Base-by-base conservation (phyloP, 345 rosid genomes). In the Noccaea caerulescens region DNA sequence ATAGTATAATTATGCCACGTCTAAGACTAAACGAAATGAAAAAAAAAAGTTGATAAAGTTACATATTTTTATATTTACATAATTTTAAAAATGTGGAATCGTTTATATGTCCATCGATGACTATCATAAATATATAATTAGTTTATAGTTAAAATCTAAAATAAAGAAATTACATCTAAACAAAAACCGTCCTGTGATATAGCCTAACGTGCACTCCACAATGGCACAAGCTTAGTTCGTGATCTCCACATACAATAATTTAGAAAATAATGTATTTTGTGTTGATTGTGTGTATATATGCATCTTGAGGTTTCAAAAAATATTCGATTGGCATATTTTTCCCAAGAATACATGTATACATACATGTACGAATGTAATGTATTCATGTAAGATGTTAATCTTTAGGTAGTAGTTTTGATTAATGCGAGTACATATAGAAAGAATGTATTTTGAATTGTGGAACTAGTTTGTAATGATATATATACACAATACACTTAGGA, bases 171-270 rank as follows among this genome's bases (percentile, higher is more conserved):
- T 12, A 6, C 13, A 33, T 23, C 20, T 14, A 57, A 20, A 27
- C 13, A 41, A 60, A 39, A 41, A 4, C 0, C 6, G 10, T 25
- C 7, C 6, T 67, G 39, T 27, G 18, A 37, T 60, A 42, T 41
- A 11, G 44, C 62, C 16, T 12, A 43, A 62, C 76, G 76, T 72
- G 76, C 55, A 34, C 18, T 63, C 63, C 56, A 63, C 63, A 72
- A 36, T 63, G 57, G 44, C 36, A 58, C 56, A 63, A 18, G 38
- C 25, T 37, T 33, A 14, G 38, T 30, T 45, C 42, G 69, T 50
- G 47, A 64, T 50, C 23, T 50, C 69, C 47, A 8, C 39, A 51
- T 25, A 51, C 27, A 66, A 52, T 52, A 6, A 52, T 66, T 41
- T 41, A 10, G 25, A 30, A 6, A 56, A 33, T 34, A 18, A 45